Evolutionary conservation across 805 yeast species (phyloP).

Genomic region (Kodamaea laetipori): DNA sequence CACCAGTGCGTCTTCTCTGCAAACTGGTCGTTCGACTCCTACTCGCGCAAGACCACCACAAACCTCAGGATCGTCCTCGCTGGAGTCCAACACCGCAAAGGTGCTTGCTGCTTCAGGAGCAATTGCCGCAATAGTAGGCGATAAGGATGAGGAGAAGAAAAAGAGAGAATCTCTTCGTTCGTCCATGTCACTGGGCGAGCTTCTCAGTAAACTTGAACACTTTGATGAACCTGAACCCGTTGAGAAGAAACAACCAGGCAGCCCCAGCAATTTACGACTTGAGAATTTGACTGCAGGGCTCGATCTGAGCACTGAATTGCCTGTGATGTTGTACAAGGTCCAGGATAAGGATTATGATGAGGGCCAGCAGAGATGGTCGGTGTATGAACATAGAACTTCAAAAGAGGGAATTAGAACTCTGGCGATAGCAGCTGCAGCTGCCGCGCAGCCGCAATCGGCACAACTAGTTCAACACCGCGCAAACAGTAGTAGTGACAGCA

Average conservation of each 20-base stretch:
- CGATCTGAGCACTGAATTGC: slow-evolving; percentile 29
- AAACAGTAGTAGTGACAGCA: slow-evolving; percentile 7
- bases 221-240: background rate
- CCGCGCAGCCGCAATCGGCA: slow-evolving; percentile 10
- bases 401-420: slow-evolving; percentile 7
- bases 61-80: slow-evolving; percentile 5
- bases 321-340: slow-evolving; percentile 33
- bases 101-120: slow-evolving; percentile 4
- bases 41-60: slow-evolving; percentile 10
- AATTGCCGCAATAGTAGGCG: background rate
- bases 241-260: slow-evolving; percentile 3
- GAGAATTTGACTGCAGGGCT: slow-evolving; percentile 31
- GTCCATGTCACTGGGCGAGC: slow-evolving; percentile 34
- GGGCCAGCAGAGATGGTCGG: slow-evolving; percentile 28
- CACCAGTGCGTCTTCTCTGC: slow-evolving; percentile 5
- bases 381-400: slow-evolving; percentile 21
- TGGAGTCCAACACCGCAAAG: background rate
- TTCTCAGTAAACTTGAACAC: slow-evolving; percentile 26
- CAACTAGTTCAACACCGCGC: slow-evolving; percentile 4
- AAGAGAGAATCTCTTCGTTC: slow-evolving; percentile 18
- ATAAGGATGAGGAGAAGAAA: background rate
- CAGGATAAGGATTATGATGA: slow-evolving; percentile 30
- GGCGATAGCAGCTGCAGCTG: background rate
- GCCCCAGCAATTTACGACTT: slow-evolving; percentile 6
- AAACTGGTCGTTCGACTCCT: slow-evolving; percentile 2